These are phyloP conservation scores for Pythium insidiosum DNA, from an alignment of 352 stramenopile species.

Conservation along the genomic window DNA sequence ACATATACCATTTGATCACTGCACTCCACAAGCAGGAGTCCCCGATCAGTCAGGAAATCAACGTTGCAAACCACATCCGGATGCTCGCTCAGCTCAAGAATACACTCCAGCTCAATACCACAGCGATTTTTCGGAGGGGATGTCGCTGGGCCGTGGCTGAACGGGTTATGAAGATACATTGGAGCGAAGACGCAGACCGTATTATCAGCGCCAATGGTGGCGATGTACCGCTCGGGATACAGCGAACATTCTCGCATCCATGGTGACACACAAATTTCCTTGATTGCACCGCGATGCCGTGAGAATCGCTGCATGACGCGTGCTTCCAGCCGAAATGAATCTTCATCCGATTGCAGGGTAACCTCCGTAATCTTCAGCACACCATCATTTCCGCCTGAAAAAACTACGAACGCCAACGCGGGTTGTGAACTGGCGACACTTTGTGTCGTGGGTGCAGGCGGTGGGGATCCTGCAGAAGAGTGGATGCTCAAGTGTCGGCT, in stretches of 20 bases:
- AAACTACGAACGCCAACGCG: slow-evolving; percentile 54
- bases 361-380: slow-evolving; percentile 50
- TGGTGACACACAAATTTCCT: slow-evolving; percentile 57
- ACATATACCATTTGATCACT: slow-evolving; percentile 72
- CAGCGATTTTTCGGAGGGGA: slow-evolving; percentile 2
- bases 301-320: slow-evolving; percentile 41
- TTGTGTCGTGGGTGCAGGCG: background rate
- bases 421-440: slow-evolving; percentile 13
- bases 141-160: slow-evolving; percentile 2
- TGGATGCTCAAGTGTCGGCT: slow-evolving; percentile 28
- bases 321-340: slow-evolving; percentile 30
- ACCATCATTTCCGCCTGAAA: slow-evolving; percentile 56
- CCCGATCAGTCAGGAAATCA: slow-evolving; percentile 55
- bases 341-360: slow-evolving; percentile 18
- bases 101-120: slow-evolving; percentile 46
- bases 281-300: slow-evolving; percentile 50
- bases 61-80: slow-evolving; percentile 34
- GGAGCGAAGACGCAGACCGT: slow-evolving; percentile 55
- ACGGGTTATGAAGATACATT: slow-evolving; percentile 36
- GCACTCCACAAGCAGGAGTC: slow-evolving; percentile 57
- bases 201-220: slow-evolving; percentile 47
- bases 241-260: slow-evolving; percentile 15
- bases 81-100: slow-evolving; percentile 59
- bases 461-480: slow-evolving; percentile 3
- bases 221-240: slow-evolving; percentile 53